Conservation (phyloP, 306 rosid genomes). For the Ormosia semicastrata region DNA sequence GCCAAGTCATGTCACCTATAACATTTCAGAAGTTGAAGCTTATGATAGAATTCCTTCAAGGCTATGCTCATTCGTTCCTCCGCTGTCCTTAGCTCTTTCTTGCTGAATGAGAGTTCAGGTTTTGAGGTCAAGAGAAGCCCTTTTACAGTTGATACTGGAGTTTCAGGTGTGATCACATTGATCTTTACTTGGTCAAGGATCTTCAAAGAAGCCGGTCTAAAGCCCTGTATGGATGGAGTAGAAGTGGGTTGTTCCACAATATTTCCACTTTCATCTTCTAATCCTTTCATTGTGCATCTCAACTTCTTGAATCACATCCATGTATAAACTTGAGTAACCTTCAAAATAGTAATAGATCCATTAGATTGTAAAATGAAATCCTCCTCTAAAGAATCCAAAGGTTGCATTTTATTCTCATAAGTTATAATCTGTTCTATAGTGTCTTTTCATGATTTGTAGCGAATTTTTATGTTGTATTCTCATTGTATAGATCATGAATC, state of each 20-base stretch:
- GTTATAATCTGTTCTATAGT: too few species aligned
- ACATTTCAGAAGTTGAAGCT: background rate
- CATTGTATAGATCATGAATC: background rate
- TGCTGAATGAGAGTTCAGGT: slow-evolving; percentile 47
- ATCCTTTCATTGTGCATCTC: slow-evolving; percentile 49
- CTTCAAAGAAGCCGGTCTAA: slow-evolving; percentile 52
- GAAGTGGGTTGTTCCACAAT: slow-evolving; percentile 2
- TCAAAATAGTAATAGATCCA: background rate
- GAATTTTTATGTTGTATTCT: background rate
- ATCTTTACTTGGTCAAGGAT: slow-evolving; percentile 59
- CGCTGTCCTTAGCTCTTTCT: slow-evolving; percentile 54
- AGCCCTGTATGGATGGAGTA: background rate
- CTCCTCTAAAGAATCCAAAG: background rate
- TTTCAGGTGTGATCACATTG: slow-evolving; percentile 49
- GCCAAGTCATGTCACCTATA: background rate
- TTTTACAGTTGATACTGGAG: slow-evolving; percentile 58
- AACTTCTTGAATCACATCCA: slow-evolving; percentile 67
- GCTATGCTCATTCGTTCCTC: slow-evolving; percentile 47
- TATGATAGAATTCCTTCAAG: background rate
- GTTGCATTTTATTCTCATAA: background rate
- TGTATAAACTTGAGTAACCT: slow-evolving; percentile 21
- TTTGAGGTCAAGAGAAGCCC: slow-evolving; percentile 42
- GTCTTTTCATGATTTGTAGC: background rate
- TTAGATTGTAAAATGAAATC: background rate
- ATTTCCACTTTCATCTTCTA: slow-evolving; percentile 30